Evolutionary conservation across 2,329 filamentous ascomycete species (phyloP), one percentile per base, ranked within the genome.

Genomic region (Exophiala lecanii-corni): DNA sequence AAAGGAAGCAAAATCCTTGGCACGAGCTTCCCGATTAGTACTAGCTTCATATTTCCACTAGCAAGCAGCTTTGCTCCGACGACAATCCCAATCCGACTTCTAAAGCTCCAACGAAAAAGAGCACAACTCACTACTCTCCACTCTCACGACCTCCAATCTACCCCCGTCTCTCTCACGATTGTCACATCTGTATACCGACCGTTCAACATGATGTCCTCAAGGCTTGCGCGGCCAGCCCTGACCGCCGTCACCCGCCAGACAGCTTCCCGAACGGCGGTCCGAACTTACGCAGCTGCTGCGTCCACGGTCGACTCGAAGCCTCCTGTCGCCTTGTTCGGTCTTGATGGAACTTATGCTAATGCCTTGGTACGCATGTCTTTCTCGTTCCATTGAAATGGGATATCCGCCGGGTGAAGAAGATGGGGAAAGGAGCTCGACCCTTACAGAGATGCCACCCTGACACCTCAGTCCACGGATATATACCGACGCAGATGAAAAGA

Each of bases 281-380:
- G 89, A 69, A 80, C 79, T 68, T 96, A 88, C 71, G 88, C 88
- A 61, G 74, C 78, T 62, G 67, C 75, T 62, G 72, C 80, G 66
- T 19, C 40, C 13, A 19, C 45, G 17, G 42, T 25, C 16, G 80
- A 82, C 50, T 71, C 81, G 68, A 89, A 86, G 77, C 82, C 91
- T 61, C 92, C 92, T 58, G 76, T 96, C 65, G 79, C 89, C 61
- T 80, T 98, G 64, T 98, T 88, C 72, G 92, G 92, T 60, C 75
- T 98, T 65, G 92, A 97, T 72, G 92, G 92, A 71, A 97, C 91
- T 67, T 98, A 98, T 75, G 92, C 92, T 68, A 89, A 84, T 74
- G 92, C 92, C 75, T 79, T 98, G 82, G 92, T 98, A 91, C 69
- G 87, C n/a, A n/a, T n/a, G n/a, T n/a, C n/a, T n/a, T n/a, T n/a